phyloP scores from a whole-genome alignment of 306 rosid genomes.

The Dryas drummondii region DNA sequence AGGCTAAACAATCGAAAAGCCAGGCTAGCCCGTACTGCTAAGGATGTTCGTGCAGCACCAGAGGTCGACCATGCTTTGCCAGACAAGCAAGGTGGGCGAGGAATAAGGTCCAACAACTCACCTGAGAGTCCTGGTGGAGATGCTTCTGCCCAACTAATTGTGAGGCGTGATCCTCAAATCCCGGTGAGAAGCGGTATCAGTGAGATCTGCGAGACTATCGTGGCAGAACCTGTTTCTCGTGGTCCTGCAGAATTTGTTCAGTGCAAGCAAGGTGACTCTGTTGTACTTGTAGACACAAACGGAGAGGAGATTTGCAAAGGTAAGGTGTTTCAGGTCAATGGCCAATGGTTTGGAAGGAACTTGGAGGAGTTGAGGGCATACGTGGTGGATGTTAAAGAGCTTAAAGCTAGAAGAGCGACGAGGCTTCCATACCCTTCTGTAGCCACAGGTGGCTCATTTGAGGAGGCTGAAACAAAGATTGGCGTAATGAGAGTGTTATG shows the following conservation, averaged over 20 bases:
- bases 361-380: conserved; percentile 51
- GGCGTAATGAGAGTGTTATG: conserved; percentile 82
- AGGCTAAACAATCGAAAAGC: conserved; percentile 98
- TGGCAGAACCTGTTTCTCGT: conserved; percentile 33
- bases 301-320: conserved; percentile 70
- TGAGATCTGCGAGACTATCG: conserved; percentile 31
- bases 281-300: conserved; percentile 35
- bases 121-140: conserved; percentile 55
- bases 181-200: conserved; percentile 30
- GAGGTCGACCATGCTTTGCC: conserved; percentile 47
- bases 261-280: conserved; percentile 58
- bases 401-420: conserved; percentile 48
- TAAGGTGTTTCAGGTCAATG: conserved; percentile 58
- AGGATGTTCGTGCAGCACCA: conserved; percentile 51
- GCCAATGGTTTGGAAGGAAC: conserved; percentile 65
- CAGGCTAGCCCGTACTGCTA: conserved; percentile 81
- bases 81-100: conserved; percentile 53
- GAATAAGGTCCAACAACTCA: conserved; percentile 40
- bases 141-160: conserved; percentile 29
- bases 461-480: conserved; percentile 62
- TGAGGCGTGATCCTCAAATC: conserved; percentile 45
- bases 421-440: conserved; percentile 65
- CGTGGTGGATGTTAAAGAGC: conserved; percentile 71
- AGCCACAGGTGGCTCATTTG: conserved; percentile 61
- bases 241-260: conserved; percentile 44